Evolutionary conservation across 768 basidiomycete genomes (phyloP).

Genomic region (Phylloporus scabripes): DNA sequence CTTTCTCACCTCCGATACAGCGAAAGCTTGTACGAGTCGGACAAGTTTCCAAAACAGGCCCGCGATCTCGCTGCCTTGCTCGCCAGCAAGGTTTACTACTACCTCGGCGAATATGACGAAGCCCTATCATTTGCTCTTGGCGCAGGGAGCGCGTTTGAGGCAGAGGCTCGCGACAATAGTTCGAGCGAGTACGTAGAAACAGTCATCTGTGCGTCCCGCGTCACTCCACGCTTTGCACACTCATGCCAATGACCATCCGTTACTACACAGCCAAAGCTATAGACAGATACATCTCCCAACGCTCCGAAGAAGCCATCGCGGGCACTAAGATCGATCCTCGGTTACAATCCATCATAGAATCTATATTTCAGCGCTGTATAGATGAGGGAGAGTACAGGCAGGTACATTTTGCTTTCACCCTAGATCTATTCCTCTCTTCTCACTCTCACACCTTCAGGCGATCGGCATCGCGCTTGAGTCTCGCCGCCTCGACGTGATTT

Average conservation of each 20-base stretch:
- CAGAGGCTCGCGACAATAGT: slow-evolving; percentile 54
- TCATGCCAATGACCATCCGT: background rate
- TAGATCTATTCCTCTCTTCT: slow-evolving; percentile 4
- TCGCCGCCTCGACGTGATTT: slow-evolving; percentile 80
- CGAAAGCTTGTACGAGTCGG: slow-evolving; percentile 84
- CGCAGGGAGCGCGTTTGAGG: slow-evolving; percentile 81
- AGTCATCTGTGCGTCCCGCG: slow-evolving; percentile 69
- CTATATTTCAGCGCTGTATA: slow-evolving; percentile 81
- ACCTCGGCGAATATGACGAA: slow-evolving; percentile 92
- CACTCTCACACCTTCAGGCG: slow-evolving; percentile 45
- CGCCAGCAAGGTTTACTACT: slow-evolving; percentile 98
- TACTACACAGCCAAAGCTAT: slow-evolving; percentile 80
- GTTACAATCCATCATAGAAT: slow-evolving; percentile 80
- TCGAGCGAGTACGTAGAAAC: slow-evolving; percentile 92
- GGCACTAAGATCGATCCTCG: slow-evolving; percentile 71
- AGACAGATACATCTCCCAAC: slow-evolving; percentile 80
- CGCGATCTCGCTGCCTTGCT: slow-evolving; percentile 85
- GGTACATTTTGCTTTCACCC: slow-evolving; percentile 36
- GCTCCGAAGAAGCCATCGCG: slow-evolving; percentile 46
- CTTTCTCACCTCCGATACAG: slow-evolving; percentile 37
- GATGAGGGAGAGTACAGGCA: slow-evolving; percentile 89
- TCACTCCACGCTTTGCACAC: background rate
- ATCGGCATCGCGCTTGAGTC: slow-evolving; percentile 95
- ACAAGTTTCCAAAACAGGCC: slow-evolving; percentile 65
- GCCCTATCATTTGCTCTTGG: slow-evolving; percentile 92